Base-by-base conservation (phyloP, 2,329 filamentous ascomycete genomes). In the Sporothrix phasma region DNA sequence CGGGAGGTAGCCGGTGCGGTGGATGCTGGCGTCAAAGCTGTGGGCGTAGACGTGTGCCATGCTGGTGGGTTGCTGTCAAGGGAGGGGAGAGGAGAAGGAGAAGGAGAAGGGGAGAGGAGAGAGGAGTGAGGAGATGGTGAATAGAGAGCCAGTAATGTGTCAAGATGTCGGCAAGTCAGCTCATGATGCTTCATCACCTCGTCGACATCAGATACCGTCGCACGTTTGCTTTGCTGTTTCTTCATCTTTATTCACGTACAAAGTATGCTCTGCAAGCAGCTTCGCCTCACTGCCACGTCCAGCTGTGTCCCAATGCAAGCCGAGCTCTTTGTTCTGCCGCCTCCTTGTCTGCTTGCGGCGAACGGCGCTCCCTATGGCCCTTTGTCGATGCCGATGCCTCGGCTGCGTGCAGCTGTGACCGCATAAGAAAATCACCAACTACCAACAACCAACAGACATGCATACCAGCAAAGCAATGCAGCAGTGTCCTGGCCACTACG, bases 1-100 rank as follows among this genome's bases (percentile, higher is more conserved):
- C 64, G 70, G 70, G 65, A 78, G 45, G 46, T 69, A 70, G 61
- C 69, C 69, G 31, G 41, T 31, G 22, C 66, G 67, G 49, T 53
- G 24, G 17, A 56, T 63, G 24, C 65, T 51, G 3, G 65, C 41
- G 62, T 70, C 68, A 13, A 58, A 61, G n/a, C 64, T 43, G 65
- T 69, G 66, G 5, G 64, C 67, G 5, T 64, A 59, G 4, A 62
- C 62, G 61, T 70, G 67, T 2, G 68, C 60, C 68, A 69, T 69
- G 19, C 19, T 62, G 47, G 19, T 8, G 15, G 7, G 15, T 19
- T 5, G 34, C 11, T 37, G 34, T 37, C 34, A 37, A n/a, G 22
- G 7, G n/a, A n/a, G n/a, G n/a, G n/a, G n/a, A n/a, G n/a, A n/a
- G n/a, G n/a, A n/a, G n/a, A n/a, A n/a, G n/a, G n/a, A n/a, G n/a